Percentiles rank a stretch among this genome's conserved stretches.
These are phyloP conservation scores for Trematosphaeria pertusa DNA, from an alignment of 2,329 filamentous ascomycete genomes.

Conservation along the genomic window DNA sequence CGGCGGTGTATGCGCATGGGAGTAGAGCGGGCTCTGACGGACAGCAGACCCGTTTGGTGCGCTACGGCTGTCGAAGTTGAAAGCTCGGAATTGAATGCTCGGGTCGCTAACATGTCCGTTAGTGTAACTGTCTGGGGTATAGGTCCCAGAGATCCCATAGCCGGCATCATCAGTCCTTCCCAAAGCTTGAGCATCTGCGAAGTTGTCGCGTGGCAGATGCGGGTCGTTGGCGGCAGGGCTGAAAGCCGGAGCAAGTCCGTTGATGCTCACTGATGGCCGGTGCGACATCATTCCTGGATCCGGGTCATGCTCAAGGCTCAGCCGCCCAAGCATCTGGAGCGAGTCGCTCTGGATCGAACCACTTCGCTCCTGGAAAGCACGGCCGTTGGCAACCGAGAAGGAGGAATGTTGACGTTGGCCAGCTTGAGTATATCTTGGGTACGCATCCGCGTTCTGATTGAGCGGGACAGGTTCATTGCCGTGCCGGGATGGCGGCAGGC, in stretches of 20 bases:
- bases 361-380: conserved; percentile 46
- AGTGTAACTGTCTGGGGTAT: conserved; percentile 45
- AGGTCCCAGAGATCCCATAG: conserved; percentile 33
- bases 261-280: conserved; percentile 41
- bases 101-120: conserved; percentile 40
- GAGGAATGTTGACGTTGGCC: conserved; percentile 57
- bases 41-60: conserved; percentile 53
- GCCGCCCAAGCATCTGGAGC: conserved; percentile 41
- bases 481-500: conserved; percentile 64
- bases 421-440: conserved; percentile 36
- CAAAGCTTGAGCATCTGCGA: conserved; percentile 30
- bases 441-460: conserved; percentile 36
- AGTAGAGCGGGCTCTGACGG: conserved; percentile 57
- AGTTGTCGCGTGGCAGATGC: conserved; percentile 31
- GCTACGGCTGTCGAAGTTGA: conserved; percentile 54
- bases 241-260: conserved; percentile 31
- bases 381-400: conserved; percentile 56
- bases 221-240: conserved; percentile 28
- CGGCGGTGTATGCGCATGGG: conserved; percentile 53
- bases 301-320: conserved; percentile 43
- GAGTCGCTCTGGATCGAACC: conserved; percentile 49
- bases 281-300: conserved; percentile 42
- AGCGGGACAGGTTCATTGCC: conserved; percentile 50
- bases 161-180: conserved; percentile 25
- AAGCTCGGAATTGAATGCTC: conserved; percentile 46